These are phyloP conservation scores for Talaromyces liani DNA, from an alignment of 495 filamentous ascomycete species.

Conservation along the genomic window DNA sequence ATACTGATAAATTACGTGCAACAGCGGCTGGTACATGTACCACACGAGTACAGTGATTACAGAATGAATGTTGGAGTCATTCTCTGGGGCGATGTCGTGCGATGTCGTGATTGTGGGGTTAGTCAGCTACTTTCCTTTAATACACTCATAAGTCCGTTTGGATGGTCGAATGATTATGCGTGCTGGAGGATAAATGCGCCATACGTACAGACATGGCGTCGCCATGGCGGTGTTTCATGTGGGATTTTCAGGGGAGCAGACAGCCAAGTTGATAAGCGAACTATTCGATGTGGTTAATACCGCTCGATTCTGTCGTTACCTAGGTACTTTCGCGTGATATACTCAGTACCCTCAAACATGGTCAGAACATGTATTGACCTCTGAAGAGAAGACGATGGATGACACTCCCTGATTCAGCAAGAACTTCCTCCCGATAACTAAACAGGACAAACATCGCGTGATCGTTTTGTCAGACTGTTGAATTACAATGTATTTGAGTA, in stretches of 20 bases:
- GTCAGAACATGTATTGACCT: not conserved
- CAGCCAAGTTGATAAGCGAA: not conserved
- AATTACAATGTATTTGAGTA: not conserved
- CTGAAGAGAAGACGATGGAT: not conserved
- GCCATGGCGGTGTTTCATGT: not conserved
- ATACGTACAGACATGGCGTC: not conserved
- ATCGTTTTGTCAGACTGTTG: not conserved
- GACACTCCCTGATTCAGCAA: not conserved
- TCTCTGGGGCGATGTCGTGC: conserved; percentile 4
- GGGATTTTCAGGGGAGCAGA: not conserved
- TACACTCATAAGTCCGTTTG: not conserved
- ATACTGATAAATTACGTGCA: not conserved
- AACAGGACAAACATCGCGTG: not conserved
- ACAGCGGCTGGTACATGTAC: not conserved
- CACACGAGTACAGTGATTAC: not conserved
- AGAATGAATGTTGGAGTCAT: not conserved
- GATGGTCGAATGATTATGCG: not conserved
- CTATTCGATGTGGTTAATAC: not conserved
- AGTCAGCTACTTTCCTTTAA: not conserved
- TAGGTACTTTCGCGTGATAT: not conserved
- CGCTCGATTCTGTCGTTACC: too few relatives aligned
- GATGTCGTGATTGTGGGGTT: conserved; percentile 3
- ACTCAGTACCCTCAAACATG: not conserved
- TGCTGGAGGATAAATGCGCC: not conserved
- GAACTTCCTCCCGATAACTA: not conserved